Base-by-base conservation (phyloP, 2,329 filamentous ascomycete genomes). In the Penicillium sp. region DNA sequence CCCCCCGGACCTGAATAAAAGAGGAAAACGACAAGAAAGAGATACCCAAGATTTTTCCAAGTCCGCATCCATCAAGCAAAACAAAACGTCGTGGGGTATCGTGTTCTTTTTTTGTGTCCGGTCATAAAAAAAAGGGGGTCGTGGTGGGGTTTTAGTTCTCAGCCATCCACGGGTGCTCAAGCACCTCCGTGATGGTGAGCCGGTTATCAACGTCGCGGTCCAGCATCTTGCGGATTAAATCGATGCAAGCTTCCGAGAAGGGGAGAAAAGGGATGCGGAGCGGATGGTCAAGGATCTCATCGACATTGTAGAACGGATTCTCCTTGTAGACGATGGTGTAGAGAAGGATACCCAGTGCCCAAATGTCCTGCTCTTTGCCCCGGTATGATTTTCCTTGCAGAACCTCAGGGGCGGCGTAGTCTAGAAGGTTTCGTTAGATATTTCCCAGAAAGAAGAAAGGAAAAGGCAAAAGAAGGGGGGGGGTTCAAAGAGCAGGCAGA, bases 271-370 rank as follows among this genome's bases (percentile, higher is more conserved):
- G 93, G 18, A 98, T 84, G 33, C 93, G 81, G 43, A 98, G 74
- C 56, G 96, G 91, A 59, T 91, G 90, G 64, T 98, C 93, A 80
- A 97, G 94, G 60, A 98, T 98, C 73, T 98, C 93, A 65, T 98
- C 93, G 58, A 97, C 93, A 67, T 86, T 94, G 76, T 97, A 97
- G 67, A 96, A 98, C 1, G 93, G 91, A 61, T 98, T 98, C 70
- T 98, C 93, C 71, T 97, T 98, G 77, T 98, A 98, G 59, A 97
- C 86, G 60, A 98, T 96, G 18, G 93, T 98, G 73, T 98, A 98
- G 10, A 98, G 80, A 17, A 98, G 78, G 58, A 98, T 97, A 16
- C 93, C 93, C 11, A 98, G 77, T 1, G 93, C 93, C 93, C 93
- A 98, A 19, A 98, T 89, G 60, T 98, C 93, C 72, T 98, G 93